A percentile compares a stretch with the other conserved stretches of the same genome.
Evolutionary conservation across 192 early-diverging fungal genomes (phyloP).

Genomic region (Backusella mclennaniae): DNA sequence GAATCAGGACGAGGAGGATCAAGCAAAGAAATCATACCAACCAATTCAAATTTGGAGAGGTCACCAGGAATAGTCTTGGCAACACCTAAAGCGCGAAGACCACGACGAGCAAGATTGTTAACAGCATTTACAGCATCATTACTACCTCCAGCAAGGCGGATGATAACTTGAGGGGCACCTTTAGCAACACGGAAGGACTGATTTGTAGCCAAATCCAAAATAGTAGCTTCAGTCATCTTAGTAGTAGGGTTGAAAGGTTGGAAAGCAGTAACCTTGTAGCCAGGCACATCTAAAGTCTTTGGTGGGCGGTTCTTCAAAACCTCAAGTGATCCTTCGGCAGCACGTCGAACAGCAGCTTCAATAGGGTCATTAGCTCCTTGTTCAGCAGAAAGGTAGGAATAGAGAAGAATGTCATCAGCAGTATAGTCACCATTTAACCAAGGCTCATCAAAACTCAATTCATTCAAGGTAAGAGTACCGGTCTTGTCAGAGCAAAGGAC

Average conservation of each 20-base stretch:
- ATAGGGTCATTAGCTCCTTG: conserved; percentile 89
- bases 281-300: conserved; percentile 68
- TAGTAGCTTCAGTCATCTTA: conserved; percentile 86
- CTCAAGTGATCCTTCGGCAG: conserved; percentile 60
- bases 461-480: conserved; percentile 88
- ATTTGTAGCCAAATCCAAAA: conserved; percentile 64
- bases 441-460: conserved; percentile 89
- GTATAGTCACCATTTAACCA: conserved; percentile 63
- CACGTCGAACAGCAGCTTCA: conserved; percentile 80
- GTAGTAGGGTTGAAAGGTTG: conserved; percentile 85
- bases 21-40: conserved; percentile 85
- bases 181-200: conserved; percentile 87
- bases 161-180: conserved; percentile 95
- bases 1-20: conserved; percentile 88
- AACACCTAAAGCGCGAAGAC: conserved; percentile 73
- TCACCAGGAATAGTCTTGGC: conserved; percentile 59
- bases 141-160: conserved; percentile 76
- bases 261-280: conserved; percentile 83
- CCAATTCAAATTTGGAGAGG: conserved; percentile 69
- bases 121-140: conserved; percentile 83
- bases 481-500: conserved; percentile 86
- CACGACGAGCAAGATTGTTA: conserved; percentile 82
- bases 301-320: conserved; percentile 35
- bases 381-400: conserved; percentile 82
- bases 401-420: conserved; percentile 76